Conservation (phyloP, 768 basidiomycete species). For the Auriscalpium vulgare region DNA sequence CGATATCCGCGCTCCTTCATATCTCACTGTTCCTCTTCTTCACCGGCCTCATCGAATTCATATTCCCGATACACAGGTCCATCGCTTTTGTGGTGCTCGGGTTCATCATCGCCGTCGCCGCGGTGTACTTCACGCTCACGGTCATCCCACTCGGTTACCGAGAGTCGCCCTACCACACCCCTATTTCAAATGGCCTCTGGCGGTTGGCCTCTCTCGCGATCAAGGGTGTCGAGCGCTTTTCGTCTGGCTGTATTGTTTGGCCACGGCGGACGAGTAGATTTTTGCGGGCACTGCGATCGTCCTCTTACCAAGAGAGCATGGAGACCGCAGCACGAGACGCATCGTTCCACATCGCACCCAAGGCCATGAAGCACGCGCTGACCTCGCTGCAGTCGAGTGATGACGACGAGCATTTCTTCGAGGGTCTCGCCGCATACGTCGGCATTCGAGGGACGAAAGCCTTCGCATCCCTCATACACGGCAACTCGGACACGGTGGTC, state of each 20-base stretch:
- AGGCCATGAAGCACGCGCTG: background rate
- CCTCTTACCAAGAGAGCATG: background rate
- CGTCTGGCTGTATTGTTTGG: no score
- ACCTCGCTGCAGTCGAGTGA: background rate
- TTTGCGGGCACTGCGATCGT: background rate
- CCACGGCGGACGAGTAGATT: no score
- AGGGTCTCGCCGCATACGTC: background rate
- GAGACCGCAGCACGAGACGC: background rate
- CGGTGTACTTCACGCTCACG: conserved; percentile 3
- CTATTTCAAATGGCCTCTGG: conserved; percentile 6
- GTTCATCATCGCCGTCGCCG: background rate
- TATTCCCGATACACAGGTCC: conserved; percentile 6
- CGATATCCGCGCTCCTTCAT: conserved; percentile 8
- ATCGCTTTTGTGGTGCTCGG: conserved; percentile 5
- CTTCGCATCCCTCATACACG: background rate
- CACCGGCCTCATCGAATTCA: conserved; percentile 9
- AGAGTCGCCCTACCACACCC: conserved; percentile 12
- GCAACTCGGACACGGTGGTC: background rate
- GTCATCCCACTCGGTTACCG: conserved; percentile 6
- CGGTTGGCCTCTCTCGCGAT: background rate
- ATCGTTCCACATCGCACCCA: background rate
- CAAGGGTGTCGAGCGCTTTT: background rate
- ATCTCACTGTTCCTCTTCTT: conserved; percentile 12
- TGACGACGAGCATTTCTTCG: background rate
- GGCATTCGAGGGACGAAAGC: background rate